phyloP scores from a whole-genome alignment of 805 yeast species.

The Wickerhamomyces chambardii region DNA sequence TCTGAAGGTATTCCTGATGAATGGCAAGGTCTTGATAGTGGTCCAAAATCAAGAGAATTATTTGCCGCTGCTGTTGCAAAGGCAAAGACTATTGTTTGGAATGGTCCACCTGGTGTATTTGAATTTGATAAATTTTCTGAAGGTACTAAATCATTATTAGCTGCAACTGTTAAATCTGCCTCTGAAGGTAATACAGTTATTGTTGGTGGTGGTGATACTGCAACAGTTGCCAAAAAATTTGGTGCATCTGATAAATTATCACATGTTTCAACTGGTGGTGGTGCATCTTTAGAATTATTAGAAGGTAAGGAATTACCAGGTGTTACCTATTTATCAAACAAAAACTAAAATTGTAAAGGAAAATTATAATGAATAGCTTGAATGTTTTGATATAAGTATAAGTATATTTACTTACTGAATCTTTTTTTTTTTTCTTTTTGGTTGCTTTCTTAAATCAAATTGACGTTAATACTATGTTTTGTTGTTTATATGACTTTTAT shows the following conservation, averaged over 20 bases:
- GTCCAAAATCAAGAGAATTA: slow-evolving; percentile 79
- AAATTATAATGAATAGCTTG: too few species aligned
- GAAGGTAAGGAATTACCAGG: slow-evolving; percentile 99
- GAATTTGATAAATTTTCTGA: slow-evolving; percentile 88
- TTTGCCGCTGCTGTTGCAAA: slow-evolving; percentile 77
- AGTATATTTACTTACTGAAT: too few species aligned
- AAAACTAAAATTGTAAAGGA: slow-evolving; percentile 21
- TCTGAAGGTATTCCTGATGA: slow-evolving; percentile 90
- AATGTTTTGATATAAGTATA: too few species aligned
- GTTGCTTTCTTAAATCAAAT: too few species aligned
- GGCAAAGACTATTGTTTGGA: slow-evolving; percentile 99
- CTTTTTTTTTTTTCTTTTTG: too few species aligned
- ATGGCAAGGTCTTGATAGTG: slow-evolving; percentile 95
- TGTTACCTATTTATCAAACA: slow-evolving; percentile 85
- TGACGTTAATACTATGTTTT: too few species aligned
- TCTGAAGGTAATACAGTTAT: slow-evolving; percentile 88
- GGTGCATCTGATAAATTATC: slow-evolving; percentile 95
- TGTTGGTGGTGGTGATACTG: slow-evolving; percentile 98
- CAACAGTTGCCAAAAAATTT: slow-evolving; percentile 97
- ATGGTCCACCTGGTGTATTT: slow-evolving; percentile 99
- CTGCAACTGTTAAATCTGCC: slow-evolving; percentile 80
- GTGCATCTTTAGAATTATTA: slow-evolving; percentile 96
- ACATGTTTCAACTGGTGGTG: slow-evolving; percentile 99
- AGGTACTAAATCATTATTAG: slow-evolving; percentile 89
- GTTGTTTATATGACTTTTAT: neutral